These are phyloP conservation scores for Protomyces gravidus DNA, from an alignment of 1,139 yeast species.

Conservation along the genomic window DNA sequence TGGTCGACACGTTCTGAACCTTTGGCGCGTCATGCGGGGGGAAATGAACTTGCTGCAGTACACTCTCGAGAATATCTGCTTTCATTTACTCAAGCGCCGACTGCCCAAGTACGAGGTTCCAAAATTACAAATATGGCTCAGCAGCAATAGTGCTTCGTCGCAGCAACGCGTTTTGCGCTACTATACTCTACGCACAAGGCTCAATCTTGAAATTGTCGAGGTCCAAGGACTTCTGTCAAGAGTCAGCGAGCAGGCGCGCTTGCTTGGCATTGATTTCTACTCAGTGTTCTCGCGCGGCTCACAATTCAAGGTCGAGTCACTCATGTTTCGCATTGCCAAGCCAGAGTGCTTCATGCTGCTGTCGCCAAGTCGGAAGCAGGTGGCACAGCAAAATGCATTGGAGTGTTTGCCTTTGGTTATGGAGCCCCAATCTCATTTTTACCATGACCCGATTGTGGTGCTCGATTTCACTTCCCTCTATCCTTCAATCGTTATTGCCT, in stretches of 20 bases:
- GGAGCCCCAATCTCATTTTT: slow-evolving; percentile 84
- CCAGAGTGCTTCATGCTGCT: slow-evolving; percentile 65
- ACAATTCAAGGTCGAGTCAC: slow-evolving; percentile 86
- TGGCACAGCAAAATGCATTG: slow-evolving; percentile 76
- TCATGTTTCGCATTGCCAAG: slow-evolving; percentile 67
- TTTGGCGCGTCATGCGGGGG: slow-evolving; percentile 71
- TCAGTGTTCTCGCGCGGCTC: slow-evolving; percentile 89
- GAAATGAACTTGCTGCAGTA: slow-evolving; percentile 64
- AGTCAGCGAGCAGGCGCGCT: slow-evolving; percentile 76
- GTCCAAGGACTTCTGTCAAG: slow-evolving; percentile 64
- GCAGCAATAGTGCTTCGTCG: slow-evolving; percentile 35
- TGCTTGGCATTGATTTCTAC: slow-evolving; percentile 83
- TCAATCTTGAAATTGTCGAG: slow-evolving; percentile 52
- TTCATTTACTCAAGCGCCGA: slow-evolving; percentile 60
- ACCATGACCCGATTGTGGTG: slow-evolving; percentile 83
- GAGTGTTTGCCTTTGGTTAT: slow-evolving; percentile 85
- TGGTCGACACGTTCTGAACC: slow-evolving; percentile 77
- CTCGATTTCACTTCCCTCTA: slow-evolving; percentile 89
- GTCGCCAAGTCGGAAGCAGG: slow-evolving; percentile 78
- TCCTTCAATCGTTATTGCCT: slow-evolving; percentile 88
- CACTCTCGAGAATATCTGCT: slow-evolving; percentile 71
- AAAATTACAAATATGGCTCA: slow-evolving; percentile 54
- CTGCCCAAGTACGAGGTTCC: slow-evolving; percentile 58
- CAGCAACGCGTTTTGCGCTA: slow-evolving; percentile 50
- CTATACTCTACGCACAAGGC: slow-evolving; percentile 49